phyloP scores from a whole-genome alignment of 108 stramenopile genomes.

The Pseudonitzschia multiseries region DNA sequence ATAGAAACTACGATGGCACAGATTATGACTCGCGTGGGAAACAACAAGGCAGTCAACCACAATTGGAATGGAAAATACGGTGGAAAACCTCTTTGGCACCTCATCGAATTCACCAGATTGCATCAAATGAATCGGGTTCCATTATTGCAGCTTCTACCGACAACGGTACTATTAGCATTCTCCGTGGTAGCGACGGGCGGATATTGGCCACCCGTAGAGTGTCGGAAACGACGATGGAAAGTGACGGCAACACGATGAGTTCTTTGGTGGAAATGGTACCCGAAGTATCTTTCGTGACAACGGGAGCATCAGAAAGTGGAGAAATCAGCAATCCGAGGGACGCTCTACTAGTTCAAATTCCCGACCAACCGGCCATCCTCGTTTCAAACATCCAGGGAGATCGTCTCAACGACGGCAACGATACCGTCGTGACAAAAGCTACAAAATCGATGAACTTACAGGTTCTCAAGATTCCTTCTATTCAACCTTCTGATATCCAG shows the following conservation, averaged over 20 bases:
- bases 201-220: slow-evolving; percentile 63
- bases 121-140: slow-evolving; percentile 54
- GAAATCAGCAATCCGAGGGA: slow-evolving; percentile 4
- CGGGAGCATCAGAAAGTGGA: neutral
- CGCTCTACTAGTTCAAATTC: slow-evolving; percentile 38
- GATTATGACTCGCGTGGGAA: neutral
- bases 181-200: slow-evolving; percentile 61
- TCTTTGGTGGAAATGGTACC: slow-evolving; percentile 16
- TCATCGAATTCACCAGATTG: slow-evolving; percentile 46
- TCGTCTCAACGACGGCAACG: slow-evolving; percentile 48
- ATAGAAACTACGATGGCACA: neutral
- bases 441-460: slow-evolving; percentile 55
- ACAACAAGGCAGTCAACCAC: neutral
- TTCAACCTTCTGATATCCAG: neutral
- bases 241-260: neutral
- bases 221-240: slow-evolving; percentile 17
- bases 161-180: slow-evolving; percentile 55
- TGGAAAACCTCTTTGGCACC: slow-evolving; percentile 47
- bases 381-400: slow-evolving; percentile 69
- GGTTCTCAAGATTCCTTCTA: slow-evolving; percentile 23
- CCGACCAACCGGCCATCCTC: slow-evolving; percentile 40
- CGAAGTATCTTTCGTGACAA: slow-evolving; percentile 17
- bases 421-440: slow-evolving; percentile 43
- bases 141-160: slow-evolving; percentile 60
- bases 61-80: slow-evolving; percentile 31